These are phyloP conservation scores for Echeveria elegans DNA, from an alignment of 164 flowering plant genomes.

Conservation along the genomic window DNA sequence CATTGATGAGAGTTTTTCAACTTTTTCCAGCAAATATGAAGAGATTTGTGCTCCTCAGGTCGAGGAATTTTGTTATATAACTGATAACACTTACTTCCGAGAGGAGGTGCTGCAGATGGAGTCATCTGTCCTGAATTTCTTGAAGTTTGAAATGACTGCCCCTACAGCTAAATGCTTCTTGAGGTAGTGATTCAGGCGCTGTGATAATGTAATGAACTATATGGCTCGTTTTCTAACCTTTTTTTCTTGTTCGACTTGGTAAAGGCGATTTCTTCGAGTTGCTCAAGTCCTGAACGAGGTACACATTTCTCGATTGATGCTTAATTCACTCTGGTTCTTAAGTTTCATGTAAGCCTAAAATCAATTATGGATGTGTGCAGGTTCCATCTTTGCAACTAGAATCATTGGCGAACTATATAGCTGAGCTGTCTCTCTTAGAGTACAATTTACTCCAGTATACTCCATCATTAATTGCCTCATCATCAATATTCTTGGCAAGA, in stretches of 20 bases:
- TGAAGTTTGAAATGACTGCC: conserved; percentile 94
- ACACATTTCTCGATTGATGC: neutral
- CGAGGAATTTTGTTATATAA: conserved; percentile 94
- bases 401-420: conserved; percentile 70
- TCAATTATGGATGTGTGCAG: conserved; percentile 17
- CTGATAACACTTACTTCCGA: conserved; percentile 87
- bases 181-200: conserved; percentile 32
- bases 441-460: conserved; percentile 69
- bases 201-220: neutral
- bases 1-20: neutral
- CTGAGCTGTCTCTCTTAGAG: conserved; percentile 84
- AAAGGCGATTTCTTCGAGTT: conserved; percentile 75
- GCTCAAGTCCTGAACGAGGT: conserved; percentile 76
- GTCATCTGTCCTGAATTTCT: conserved; percentile 62
- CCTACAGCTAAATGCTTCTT: conserved; percentile 86
- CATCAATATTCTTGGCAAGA: neutral
- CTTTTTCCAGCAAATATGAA: conserved; percentile 72
- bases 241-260: neutral
- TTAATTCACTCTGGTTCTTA: too few species aligned
- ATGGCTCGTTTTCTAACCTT: neutral
- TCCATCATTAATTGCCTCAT: conserved; percentile 45
- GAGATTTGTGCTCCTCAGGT: conserved; percentile 99
- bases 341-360: neutral
- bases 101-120: conserved; percentile 99
- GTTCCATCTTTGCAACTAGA: conserved; percentile 66